Percentiles rank a stretch among this genome's conserved stretches.
phyloP scores from a whole-genome alignment of 2,329 filamentous ascomycete species.

The Trichoderma oligosporum region DNA sequence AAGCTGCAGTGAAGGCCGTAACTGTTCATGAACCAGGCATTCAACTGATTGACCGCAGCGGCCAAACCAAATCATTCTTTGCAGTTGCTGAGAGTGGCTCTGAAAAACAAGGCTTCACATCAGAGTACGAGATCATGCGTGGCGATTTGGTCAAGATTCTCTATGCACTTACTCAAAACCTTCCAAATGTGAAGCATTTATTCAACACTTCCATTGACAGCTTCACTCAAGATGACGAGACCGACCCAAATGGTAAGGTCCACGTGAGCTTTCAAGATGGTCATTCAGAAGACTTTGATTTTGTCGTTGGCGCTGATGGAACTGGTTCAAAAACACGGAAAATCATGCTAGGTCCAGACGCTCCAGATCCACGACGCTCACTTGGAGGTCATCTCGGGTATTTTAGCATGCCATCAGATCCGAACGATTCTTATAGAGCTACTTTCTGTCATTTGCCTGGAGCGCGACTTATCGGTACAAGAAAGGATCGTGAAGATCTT shows the following conservation, averaged over 20 bases:
- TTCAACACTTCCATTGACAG: neutral
- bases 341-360: neutral
- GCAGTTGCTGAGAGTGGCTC: neutral
- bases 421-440: neutral
- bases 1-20: neutral
- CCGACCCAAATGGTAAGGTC: neutral
- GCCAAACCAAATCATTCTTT: conserved; percentile 4
- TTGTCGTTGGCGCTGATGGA: neutral
- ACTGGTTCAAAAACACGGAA: neutral
- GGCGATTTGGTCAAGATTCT: conserved; percentile 1
- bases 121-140: conserved; percentile 5
- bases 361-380: neutral
- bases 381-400: neutral
- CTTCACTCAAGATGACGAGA: neutral
- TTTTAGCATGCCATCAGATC: neutral
- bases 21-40: conserved; percentile 1
- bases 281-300: neutral
- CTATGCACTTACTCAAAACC: neutral
- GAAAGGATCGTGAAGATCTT: neutral
- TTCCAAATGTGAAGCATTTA: neutral
- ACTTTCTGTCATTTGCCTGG: conserved; percentile 1
- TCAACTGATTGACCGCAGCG: conserved; percentile 2
- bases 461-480: neutral
- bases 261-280: neutral
- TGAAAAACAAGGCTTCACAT: neutral